These are phyloP conservation scores for Citrus unshiu DNA, from an alignment of 345 rosid species.

Conservation along the genomic window DNA sequence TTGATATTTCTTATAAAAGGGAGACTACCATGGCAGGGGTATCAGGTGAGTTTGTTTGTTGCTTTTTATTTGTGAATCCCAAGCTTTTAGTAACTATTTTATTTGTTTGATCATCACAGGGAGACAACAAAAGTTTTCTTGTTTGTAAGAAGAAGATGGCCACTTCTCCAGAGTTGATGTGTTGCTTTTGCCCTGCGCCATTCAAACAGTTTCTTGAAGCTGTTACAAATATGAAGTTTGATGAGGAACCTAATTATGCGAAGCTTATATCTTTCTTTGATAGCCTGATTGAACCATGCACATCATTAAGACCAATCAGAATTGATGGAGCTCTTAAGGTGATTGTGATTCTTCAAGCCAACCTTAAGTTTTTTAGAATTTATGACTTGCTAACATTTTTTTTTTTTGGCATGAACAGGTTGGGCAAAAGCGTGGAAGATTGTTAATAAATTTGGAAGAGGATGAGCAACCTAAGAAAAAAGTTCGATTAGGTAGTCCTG, in stretches of 20 bases:
- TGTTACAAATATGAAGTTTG: slow-evolving; percentile 87
- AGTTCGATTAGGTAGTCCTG: slow-evolving; percentile 81
- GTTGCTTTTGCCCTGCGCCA: slow-evolving; percentile 86
- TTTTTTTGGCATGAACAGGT: slow-evolving; percentile 31
- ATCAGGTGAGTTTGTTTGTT: slow-evolving; percentile 48
- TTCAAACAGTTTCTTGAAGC: slow-evolving; percentile 86
- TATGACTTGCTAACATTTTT: neutral
- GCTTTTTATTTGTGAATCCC: neutral
- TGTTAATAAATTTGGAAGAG: slow-evolving; percentile 72
- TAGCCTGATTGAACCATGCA: slow-evolving; percentile 63
- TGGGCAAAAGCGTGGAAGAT: slow-evolving; percentile 80
- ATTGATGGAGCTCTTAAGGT: slow-evolving; percentile 99
- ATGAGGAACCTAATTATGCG: slow-evolving; percentile 93
- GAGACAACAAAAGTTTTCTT: slow-evolving; percentile 93
- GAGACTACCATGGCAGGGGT: slow-evolving; percentile 97
- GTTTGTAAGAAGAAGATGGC: slow-evolving; percentile 96
- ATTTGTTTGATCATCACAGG: slow-evolving; percentile 42
- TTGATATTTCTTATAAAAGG: slow-evolving; percentile 87
- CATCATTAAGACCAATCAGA: slow-evolving; percentile 70
- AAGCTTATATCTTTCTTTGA: slow-evolving; percentile 81
- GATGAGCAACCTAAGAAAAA: slow-evolving; percentile 92
- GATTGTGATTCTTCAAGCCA: slow-evolving; percentile 10
- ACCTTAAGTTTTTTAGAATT: neutral
- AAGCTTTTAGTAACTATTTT: slow-evolving; percentile 1
- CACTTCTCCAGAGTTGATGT: slow-evolving; percentile 80